phyloP scores from a whole-genome alignment of 108 stramenopile genomes.

The Schizochytrium sp. region DNA sequence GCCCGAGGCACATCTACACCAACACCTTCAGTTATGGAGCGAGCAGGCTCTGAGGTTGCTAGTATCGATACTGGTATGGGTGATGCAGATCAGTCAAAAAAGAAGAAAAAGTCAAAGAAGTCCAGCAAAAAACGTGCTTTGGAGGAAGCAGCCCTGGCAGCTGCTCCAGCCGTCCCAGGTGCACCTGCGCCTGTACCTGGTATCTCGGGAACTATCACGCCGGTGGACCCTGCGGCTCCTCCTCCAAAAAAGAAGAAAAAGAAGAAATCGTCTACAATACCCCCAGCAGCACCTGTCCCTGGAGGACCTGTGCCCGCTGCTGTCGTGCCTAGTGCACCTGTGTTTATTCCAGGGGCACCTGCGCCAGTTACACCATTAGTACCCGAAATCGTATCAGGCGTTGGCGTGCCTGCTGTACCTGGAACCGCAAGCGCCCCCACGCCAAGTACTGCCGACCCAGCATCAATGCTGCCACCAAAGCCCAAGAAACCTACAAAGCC shows the following conservation, averaged over 20 bases:
- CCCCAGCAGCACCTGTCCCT: too few species aligned
- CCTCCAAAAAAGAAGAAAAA: too few species aligned
- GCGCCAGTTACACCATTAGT: too few species aligned
- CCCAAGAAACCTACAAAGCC: constrained; percentile 11
- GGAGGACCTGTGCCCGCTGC: too few species aligned
- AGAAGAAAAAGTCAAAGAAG: constrained; percentile 10
- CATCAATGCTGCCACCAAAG: background rate
- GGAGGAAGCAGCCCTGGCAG: background rate
- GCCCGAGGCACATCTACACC: background rate
- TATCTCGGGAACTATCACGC: background rate
- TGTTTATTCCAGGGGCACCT: too few species aligned
- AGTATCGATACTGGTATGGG: background rate
- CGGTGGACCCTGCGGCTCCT: background rate
- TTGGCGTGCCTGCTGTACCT: background rate
- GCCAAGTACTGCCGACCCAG: background rate
- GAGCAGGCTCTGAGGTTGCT: background rate
- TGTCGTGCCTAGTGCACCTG: too few species aligned
- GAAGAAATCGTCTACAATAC: too few species aligned
- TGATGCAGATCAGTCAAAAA: constrained; percentile 41
- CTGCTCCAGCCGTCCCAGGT: background rate
- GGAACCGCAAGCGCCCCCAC: background rate
- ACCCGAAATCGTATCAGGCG: background rate
- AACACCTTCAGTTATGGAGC: constrained; percentile 40
- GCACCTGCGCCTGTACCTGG: background rate
- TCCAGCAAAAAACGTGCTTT: constrained; percentile 23